Conservation (phyloP, 83 land plant species). For the Diphasiastrum complanatum region DNA sequence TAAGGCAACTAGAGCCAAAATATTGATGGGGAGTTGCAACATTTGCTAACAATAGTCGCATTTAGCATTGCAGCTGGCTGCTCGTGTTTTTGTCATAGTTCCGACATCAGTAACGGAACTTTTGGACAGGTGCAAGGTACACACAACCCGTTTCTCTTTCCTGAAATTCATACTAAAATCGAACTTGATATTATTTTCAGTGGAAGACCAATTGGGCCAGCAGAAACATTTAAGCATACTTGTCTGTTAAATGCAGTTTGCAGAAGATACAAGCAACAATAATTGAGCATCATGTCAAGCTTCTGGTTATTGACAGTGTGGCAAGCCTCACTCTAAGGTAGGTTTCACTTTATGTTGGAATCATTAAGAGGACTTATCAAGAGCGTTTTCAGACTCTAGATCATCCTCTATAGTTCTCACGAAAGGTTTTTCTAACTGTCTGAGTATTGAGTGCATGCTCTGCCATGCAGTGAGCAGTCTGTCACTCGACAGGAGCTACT, state of each 20-base stretch:
- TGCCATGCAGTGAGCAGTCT: conserved; percentile 16
- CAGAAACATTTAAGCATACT: conserved; percentile 1
- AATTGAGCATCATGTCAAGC: conserved; percentile 19
- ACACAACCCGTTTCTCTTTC: neutral
- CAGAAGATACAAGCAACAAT: conserved; percentile 18
- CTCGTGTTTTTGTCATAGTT: conserved; percentile 19
- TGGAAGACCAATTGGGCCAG: too few species aligned
- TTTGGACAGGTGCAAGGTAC: conserved; percentile 26
- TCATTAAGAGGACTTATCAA: neutral
- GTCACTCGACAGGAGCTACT: conserved; percentile 24
- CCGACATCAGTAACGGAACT: conserved; percentile 27
- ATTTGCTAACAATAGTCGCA: neutral
- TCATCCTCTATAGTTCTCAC: neutral
- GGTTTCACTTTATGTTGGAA: neutral
- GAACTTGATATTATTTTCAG: neutral
- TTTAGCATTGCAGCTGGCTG: conserved; percentile 22
- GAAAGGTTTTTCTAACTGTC: neutral
- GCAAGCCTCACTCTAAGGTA: conserved; percentile 27
- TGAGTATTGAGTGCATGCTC: conserved; percentile 18
- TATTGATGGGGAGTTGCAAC: neutral
- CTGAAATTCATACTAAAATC: neutral
- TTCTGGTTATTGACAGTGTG: conserved; percentile 28
- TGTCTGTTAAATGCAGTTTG: conserved; percentile 22
- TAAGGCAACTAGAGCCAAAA: too few species aligned
- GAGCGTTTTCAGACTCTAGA: too few species aligned